Evolutionary conservation across 2,329 filamentous ascomycete genomes (phyloP), one percentile per base, ranked within the genome.

Genomic region (Alternaria sp.): DNA sequence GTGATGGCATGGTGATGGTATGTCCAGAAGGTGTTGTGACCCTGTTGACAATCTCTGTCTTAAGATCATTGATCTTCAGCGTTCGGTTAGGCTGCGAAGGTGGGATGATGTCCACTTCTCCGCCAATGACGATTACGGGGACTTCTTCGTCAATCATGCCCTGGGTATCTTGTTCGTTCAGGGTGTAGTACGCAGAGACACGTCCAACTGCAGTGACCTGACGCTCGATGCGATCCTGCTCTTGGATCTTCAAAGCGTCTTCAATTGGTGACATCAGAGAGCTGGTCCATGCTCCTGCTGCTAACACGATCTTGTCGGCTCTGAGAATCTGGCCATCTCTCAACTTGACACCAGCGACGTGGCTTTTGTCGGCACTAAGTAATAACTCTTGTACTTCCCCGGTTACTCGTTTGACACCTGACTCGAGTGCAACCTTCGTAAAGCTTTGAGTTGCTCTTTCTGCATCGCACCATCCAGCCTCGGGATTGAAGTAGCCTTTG

Each of bases 21-120:
- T 83, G 81, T 2, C 85, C 84, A 2, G 83, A 84, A 2, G 76
- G 54, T 0, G 83, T 81, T 0, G 75, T 76, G 24, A 81, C 71
- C 7, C 81, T 84, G 69, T 88, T 88, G 41, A 82, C 86, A 68
- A 89, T 85, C 55, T 85, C 87, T 20, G 83, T 69, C 18, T 54
- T 81, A 51, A 87, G 81, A 68, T 86, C 87, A 59, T 87, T 88
- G 77, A 88, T 87, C 72, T 89, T 89, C 59, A 89, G 80, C 2
- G 84, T 78, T 0, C 62, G 69, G 18, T 62, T 68, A 1, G 84
- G 82, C 32, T 83, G 78, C 8, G 84, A 83, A 14, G 82, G 82
- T 1, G 82, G 83, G 6, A 85, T 79, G 4, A 83, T 77, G 67
- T 85, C 82, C 4, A 81, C 81, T 60, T 79, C 67, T 8, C 75